Conservation (phyloP, 73 alveolate genomes). For the Paramecium sexaurelia region DNA sequence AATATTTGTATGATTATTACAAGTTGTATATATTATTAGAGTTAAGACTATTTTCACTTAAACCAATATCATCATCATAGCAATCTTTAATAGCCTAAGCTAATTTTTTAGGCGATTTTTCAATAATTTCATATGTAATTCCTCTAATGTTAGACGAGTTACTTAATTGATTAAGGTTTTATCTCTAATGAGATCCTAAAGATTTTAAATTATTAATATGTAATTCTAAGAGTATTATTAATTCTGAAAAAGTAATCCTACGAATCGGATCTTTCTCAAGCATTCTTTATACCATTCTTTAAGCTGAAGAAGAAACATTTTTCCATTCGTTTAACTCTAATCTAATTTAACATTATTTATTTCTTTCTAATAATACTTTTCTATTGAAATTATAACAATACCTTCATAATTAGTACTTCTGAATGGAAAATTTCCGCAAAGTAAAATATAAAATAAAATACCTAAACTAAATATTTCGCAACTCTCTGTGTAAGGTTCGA, state of each 20-base stretch:
- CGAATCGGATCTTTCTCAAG: constrained; percentile 10
- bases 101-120: not conserved
- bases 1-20: not conserved
- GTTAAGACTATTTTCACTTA: not conserved
- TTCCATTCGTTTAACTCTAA: not conserved
- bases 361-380: not conserved
- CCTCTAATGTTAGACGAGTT: not conserved
- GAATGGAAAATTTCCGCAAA: not conserved
- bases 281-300: constrained; percentile 10
- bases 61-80: not conserved
- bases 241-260: not conserved
- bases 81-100: not conserved
- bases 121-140: not conserved
- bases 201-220: constrained; percentile 3
- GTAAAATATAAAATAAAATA: not conserved
- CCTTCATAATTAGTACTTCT: constrained; percentile 30
- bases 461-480: constrained; percentile 55
- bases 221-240: not conserved
- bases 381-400: not conserved
- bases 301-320: not conserved
- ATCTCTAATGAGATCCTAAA: not conserved
- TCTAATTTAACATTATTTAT: not conserved
- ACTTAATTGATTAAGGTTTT: not conserved
- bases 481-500: constrained; percentile 13
- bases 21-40: not conserved